Percentiles rank a stretch among this genome's conserved stretches.
Conservation (phyloP, 306 rosid genomes). For the Castanea sativa region DNA sequence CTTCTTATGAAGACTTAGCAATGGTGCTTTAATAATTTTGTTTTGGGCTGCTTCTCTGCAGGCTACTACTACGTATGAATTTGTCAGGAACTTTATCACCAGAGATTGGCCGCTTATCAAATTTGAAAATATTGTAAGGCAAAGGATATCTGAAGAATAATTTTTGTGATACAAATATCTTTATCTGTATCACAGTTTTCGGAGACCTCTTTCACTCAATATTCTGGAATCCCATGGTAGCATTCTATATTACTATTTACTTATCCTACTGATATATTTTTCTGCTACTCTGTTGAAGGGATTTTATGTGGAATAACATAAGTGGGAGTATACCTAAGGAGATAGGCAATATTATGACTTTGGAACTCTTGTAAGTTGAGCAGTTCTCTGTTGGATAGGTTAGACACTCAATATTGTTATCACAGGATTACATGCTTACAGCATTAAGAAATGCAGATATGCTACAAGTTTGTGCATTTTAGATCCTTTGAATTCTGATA, state of each 20-base stretch:
- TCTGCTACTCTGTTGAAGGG: constrained; percentile 47
- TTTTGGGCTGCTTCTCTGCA: constrained; percentile 35
- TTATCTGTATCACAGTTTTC: not conserved
- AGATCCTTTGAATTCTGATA: too few relatives aligned
- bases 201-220: not conserved
- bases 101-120: constrained; percentile 58
- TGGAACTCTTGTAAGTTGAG: constrained; percentile 84
- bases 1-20: constrained; percentile 7
- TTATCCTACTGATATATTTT: constrained; percentile 28
- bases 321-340: constrained; percentile 83
- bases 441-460: too few relatives aligned
- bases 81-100: constrained; percentile 79
- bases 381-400: too few relatives aligned
- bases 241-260: constrained; percentile 4
- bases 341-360: constrained; percentile 65
- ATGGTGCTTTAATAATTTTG: constrained; percentile 7
- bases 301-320: constrained; percentile 86
- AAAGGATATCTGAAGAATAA: not conserved
- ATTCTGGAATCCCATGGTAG: not conserved
- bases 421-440: too few relatives aligned
- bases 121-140: constrained; percentile 68
- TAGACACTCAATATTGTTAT: too few relatives aligned
- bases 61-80: constrained; percentile 63
- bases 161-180: not conserved
- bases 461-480: too few relatives aligned